A percentile compares a stretch with the other conserved stretches of the same genome.
phyloP scores from a whole-genome alignment of 108 stramenopile species.

The Pseudonitzschia multistriata region DNA sequence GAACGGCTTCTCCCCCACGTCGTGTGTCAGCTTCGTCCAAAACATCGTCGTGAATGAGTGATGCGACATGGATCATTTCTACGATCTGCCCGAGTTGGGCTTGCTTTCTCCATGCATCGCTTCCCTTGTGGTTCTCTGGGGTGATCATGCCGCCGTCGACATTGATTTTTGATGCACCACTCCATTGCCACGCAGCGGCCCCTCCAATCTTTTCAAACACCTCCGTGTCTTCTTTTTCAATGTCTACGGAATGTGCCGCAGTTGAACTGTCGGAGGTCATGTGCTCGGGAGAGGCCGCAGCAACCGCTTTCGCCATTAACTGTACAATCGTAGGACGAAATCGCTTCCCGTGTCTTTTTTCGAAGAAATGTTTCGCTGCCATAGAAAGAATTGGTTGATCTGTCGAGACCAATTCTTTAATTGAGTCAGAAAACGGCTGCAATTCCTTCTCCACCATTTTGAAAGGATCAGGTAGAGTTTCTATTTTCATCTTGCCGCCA shows the following conservation, averaged over 20 bases:
- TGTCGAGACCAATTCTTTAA: slow-evolving; percentile 94
- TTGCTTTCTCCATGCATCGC: slow-evolving; percentile 84
- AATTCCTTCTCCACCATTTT: slow-evolving; percentile 90
- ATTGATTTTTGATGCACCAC: slow-evolving; percentile 73
- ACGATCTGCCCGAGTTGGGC: slow-evolving; percentile 95
- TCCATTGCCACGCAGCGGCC: slow-evolving; percentile 59
- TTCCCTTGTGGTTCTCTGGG: slow-evolving; percentile 73
- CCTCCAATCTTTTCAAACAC: slow-evolving; percentile 37
- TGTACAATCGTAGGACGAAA: slow-evolving; percentile 96
- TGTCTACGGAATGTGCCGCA: not conserved
- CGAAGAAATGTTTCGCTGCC: slow-evolving; percentile 98
- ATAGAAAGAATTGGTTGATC: slow-evolving; percentile 96
- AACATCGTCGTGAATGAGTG: slow-evolving; percentile 96
- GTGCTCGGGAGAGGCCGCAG: slow-evolving; percentile 61
- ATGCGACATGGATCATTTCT: slow-evolving; percentile 98
- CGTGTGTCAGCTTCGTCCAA: slow-evolving; percentile 96
- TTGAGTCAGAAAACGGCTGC: slow-evolving; percentile 90
- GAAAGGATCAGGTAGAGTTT: slow-evolving; percentile 82
- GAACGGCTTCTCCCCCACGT: slow-evolving; percentile 93
- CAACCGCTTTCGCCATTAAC: slow-evolving; percentile 87
- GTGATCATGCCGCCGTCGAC: slow-evolving; percentile 66
- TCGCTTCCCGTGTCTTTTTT: slow-evolving; percentile 95
- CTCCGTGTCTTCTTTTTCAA: slow-evolving; percentile 13
- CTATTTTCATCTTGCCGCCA: slow-evolving; percentile 60
- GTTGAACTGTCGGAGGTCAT: slow-evolving; percentile 16